These are phyloP conservation scores for Wickerhamiella alocasiicola DNA, from an alignment of 805 yeast genomes.

Conservation along the genomic window DNA sequence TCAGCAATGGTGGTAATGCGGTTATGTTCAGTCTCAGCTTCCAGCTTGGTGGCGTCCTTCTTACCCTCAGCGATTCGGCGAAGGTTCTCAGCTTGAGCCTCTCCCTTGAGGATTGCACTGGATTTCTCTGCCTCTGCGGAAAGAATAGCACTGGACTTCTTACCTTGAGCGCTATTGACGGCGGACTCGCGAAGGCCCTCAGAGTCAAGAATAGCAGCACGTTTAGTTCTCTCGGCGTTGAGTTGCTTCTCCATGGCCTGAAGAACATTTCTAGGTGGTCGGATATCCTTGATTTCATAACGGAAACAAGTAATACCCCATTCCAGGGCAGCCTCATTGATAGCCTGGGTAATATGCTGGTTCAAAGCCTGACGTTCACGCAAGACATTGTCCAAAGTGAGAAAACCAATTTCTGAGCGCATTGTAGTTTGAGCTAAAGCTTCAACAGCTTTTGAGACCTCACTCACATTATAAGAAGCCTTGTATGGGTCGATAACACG, in stretches of 20 bases:
- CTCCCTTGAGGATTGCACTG: slow-evolving; percentile 55
- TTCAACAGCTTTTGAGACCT: slow-evolving; percentile 65
- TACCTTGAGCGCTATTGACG: slow-evolving; percentile 72
- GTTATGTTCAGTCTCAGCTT: slow-evolving; percentile 33
- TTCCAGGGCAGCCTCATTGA: slow-evolving; percentile 67
- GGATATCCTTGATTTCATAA: slow-evolving; percentile 73
- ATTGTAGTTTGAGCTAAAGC: slow-evolving; percentile 79
- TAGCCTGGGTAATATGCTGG: slow-evolving; percentile 52
- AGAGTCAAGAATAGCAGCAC: slow-evolving; percentile 73
- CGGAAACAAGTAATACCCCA: slow-evolving; percentile 77
- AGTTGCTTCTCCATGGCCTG: slow-evolving; percentile 84
- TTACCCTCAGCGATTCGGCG: slow-evolving; percentile 62
- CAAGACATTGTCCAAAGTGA: slow-evolving; percentile 61
- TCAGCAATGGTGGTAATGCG: slow-evolving; percentile 1
- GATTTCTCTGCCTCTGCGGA: slow-evolving; percentile 67
- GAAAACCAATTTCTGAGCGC: slow-evolving; percentile 73
- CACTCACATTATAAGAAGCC: slow-evolving; percentile 75
- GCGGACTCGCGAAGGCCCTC: slow-evolving; percentile 68
- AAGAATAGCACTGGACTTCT: slow-evolving; percentile 51
- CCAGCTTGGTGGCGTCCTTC: slow-evolving; percentile 50
- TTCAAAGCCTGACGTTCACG: slow-evolving; percentile 63
- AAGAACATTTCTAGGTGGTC: slow-evolving; percentile 69
- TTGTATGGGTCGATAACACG: slow-evolving; percentile 66
- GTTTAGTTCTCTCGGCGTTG: slow-evolving; percentile 66
- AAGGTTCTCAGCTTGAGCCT: slow-evolving; percentile 48